Evolutionary conservation across 1,284 basidiomycete species (phyloP), one percentile per base, ranked within the genome.

Genomic region (Leucoagaricus sp.): DNA sequence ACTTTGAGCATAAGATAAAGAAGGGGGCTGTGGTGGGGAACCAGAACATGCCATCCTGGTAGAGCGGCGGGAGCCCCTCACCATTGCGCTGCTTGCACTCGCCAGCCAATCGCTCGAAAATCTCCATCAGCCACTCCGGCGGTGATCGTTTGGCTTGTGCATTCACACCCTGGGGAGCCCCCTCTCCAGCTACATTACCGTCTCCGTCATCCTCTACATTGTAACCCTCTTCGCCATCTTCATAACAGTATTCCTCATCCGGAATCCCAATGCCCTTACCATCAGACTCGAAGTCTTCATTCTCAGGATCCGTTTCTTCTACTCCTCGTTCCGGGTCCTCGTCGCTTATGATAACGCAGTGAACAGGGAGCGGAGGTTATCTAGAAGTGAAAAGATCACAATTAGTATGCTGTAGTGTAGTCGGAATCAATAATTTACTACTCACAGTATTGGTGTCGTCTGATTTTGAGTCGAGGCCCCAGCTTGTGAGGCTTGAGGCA

Each of bases 11-110:
- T 64, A 60, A 25, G 57, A 8, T 36, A 65, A 64, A 23, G 42
- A 63, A 9, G 44, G 57, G 0, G 60, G 55, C 29, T n/a, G 53
- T 17, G 41, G 53, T 2, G 53, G 58, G 48, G 21, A 63, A 62
- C 60, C 58, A 65, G 49, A 65, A 64, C 10, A 55, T 53, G 28
- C 58, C 33, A 3, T 54, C 36, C 1, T 58, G 36, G 44, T 65
- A 65, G 1, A 64, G 41, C 1, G 56, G 45, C 1, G 63, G 65
- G 1, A 63, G 52, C 1, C 59, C 56, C 25, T 63, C 40, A 4
- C 21, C 21, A 19, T 58, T 57, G 1, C 61, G 57, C 15, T 55
- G 2, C 38, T 5, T 41, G n/a, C n/a, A 41, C 2, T 41, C 5
- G 7, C 21, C n/a, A 9, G 21, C 38, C 12, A 17, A 13, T 2